Evolutionary conservation across 352 stramenopile species (phyloP), one percentile per base, ranked within the genome.

Genomic region (Blastocystis hominis): DNA sequence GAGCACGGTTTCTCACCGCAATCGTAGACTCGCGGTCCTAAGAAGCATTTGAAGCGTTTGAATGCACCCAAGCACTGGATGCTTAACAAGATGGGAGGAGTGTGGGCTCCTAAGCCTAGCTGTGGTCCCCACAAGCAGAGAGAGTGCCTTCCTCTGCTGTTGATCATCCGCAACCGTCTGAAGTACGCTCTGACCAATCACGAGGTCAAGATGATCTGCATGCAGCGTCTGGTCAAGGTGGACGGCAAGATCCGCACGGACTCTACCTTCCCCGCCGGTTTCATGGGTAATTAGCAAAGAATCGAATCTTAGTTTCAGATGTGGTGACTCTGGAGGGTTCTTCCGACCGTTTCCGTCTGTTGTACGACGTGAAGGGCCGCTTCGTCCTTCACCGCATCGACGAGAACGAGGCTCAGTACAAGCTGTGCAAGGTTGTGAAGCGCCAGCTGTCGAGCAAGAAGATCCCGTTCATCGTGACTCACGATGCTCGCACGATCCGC

Each of bases 121-220:
- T 92, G 94, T 70, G 96, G 97, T 90, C 97, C 97, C 89, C 96
- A 98, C 95, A 98, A 98, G 93, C 91, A 97, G 75, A 95, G 95
- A 89, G 96, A 99, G 91, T 99, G 95, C 91, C 90, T 99, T 89
- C 97, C 96, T 72, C 91, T 99, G 76, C 92, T 96, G 88, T 95
- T 99, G 88, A 97, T 98, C 90, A 93, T 99, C 86, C 95, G 96
- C 90, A 98, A 99, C 91, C 94, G 96, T 86, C 94, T 99, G 24
- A 98, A 99, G 92, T 99, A 99, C 91, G 96, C 97, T 46, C 92
- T 99, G 17, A 99, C 95, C 89, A 96, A 95, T 91, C 94, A 97
- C 91, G 96, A 99, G 91, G 96, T 96, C 70, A 97, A 95, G 68
- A 96, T 97, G 93, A 98, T 99, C 91, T 98, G 95, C 93, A 98